phyloP scores from a whole-genome alignment of 371 early-diverging fungal species.

The Circinella umbellata region DNA sequence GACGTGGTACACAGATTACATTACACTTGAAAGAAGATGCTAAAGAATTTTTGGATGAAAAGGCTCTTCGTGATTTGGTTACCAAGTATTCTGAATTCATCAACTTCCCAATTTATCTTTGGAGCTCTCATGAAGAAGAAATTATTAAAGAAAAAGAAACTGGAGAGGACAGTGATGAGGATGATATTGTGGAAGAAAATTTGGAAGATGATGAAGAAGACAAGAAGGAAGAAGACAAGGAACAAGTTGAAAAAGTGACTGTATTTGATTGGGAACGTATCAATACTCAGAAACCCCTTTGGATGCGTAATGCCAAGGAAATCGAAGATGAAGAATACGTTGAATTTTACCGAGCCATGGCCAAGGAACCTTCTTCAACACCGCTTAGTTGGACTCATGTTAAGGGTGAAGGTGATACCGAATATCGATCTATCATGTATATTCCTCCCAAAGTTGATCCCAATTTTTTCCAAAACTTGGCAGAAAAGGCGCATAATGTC shows the following conservation, averaged over 20 bases:
- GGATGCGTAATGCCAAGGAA: conserved; percentile 85
- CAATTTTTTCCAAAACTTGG: conserved; percentile 68
- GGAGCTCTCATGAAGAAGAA: conserved; percentile 58
- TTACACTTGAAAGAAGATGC: conserved; percentile 91
- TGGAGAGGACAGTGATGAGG: conserved; percentile 45
- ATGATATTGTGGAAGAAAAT: conserved; percentile 57
- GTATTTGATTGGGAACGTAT: conserved; percentile 68
- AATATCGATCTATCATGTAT: conserved; percentile 86
- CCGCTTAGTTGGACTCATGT: conserved; percentile 79
- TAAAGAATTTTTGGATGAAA: conserved; percentile 76
- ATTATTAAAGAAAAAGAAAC: conserved; percentile 39
- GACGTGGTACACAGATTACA: conserved; percentile 90
- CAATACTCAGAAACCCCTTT: conserved; percentile 90
- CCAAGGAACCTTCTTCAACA: conserved; percentile 62
- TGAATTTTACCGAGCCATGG: conserved; percentile 83
- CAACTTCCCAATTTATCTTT: conserved; percentile 91
- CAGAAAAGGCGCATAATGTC: conserved; percentile 67
- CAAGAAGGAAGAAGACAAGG: conserved; percentile 48
- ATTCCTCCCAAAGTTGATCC: conserved; percentile 77
- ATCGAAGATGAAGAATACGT: conserved; percentile 81
- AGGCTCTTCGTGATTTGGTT: conserved; percentile 69
- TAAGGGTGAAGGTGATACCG: conserved; percentile 89
- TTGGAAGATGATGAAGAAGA: conserved; percentile 53
- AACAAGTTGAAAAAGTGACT: conserved; percentile 52
- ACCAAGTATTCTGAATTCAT: conserved; percentile 92